phyloP scores from a whole-genome alignment of 495 filamentous ascomycete genomes.

The Neurospora sp. region DNA sequence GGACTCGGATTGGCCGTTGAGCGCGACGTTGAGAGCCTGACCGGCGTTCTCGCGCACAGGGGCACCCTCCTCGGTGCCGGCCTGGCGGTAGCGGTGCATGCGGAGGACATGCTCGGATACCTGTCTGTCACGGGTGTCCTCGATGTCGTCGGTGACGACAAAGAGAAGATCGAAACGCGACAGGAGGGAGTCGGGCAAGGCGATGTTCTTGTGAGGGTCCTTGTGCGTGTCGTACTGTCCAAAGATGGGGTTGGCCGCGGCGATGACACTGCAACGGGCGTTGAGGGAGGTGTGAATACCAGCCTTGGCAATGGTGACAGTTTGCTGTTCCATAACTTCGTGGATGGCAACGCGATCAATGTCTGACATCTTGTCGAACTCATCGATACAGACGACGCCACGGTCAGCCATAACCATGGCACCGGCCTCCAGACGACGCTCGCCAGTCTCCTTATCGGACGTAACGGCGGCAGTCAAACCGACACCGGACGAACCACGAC shows the following conservation, averaged over 20 bases:
- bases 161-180: slow-evolving; percentile 99
- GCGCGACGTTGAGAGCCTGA: slow-evolving; percentile 81
- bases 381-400: slow-evolving; percentile 97
- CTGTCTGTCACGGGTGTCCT: slow-evolving; percentile 80
- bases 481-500: slow-evolving; percentile 93
- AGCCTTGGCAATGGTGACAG: slow-evolving; percentile 96
- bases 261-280: slow-evolving; percentile 91
- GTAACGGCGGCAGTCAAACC: slow-evolving; percentile 97
- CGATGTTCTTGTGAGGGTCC: slow-evolving; percentile 97
- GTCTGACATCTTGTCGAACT: slow-evolving; percentile 99
- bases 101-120: slow-evolving; percentile 94
- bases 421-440: slow-evolving; percentile 89
- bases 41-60: slow-evolving; percentile 82
- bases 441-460: slow-evolving; percentile 93
- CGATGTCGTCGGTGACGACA: slow-evolving; percentile 95
- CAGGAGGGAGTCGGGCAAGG: slow-evolving; percentile 89
- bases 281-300: slow-evolving; percentile 98
- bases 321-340: slow-evolving; percentile 99
- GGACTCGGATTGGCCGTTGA: slow-evolving; percentile 65
- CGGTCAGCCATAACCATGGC: slow-evolving; percentile 98
- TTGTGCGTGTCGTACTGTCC: slow-evolving; percentile 98
- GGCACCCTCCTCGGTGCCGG: slow-evolving; percentile 89
- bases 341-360: slow-evolving; percentile 97
- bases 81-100: slow-evolving; percentile 93
- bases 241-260: slow-evolving; percentile 95